Percentiles rank a stretch among this genome's conserved stretches.
Evolutionary conservation across 805 yeast genomes (phyloP).

Genomic region (Saccharomycopsis sp.): DNA sequence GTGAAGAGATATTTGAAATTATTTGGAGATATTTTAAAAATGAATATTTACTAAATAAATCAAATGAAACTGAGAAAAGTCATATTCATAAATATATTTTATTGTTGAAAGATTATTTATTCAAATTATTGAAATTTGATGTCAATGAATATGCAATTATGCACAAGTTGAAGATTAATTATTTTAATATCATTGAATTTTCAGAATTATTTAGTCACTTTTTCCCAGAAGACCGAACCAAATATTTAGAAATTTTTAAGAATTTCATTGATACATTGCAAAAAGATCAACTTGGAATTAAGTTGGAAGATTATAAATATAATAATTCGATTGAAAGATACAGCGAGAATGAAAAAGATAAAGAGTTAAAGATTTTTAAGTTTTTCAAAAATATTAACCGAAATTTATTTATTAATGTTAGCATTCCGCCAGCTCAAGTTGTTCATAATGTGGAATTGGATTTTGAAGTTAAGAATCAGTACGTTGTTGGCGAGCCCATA

Average conservation of each 20-base stretch:
- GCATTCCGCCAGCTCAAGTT: slow-evolving; percentile 53
- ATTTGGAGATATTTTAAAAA: slow-evolving; percentile 24
- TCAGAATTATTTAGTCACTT: slow-evolving; percentile 17
- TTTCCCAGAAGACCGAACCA: slow-evolving; percentile 17
- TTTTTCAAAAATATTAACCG: slow-evolving; percentile 16
- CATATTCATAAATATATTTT: slow-evolving; percentile 24
- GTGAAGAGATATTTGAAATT: slow-evolving; percentile 35
- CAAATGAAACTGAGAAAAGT: slow-evolving; percentile 16
- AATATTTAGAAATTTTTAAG: slow-evolving; percentile 16
- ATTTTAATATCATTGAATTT: slow-evolving; percentile 17
- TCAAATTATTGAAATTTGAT: slow-evolving; percentile 27
- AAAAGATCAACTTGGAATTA: slow-evolving; percentile 4
- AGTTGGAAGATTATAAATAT: slow-evolving; percentile 10
- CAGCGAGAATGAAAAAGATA: not conserved
- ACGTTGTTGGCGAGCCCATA: slow-evolving; percentile 61
- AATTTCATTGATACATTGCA: slow-evolving; percentile 14
- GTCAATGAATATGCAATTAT: slow-evolving; percentile 30
- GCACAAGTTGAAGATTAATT: slow-evolving; percentile 23
- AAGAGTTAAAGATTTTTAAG: slow-evolving; percentile 3
- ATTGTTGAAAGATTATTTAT: slow-evolving; percentile 24
- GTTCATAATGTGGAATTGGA: slow-evolving; percentile 51
- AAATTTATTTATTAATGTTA: slow-evolving; percentile 45
- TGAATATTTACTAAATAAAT: slow-evolving; percentile 15
- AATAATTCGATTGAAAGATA: slow-evolving; percentile 3
- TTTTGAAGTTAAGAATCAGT: slow-evolving; percentile 34